Evolutionary conservation across 2,329 filamentous ascomycete genomes (phyloP), one percentile per base, ranked within the genome.

Genomic region (Akanthomyces uredinophilus): DNA sequence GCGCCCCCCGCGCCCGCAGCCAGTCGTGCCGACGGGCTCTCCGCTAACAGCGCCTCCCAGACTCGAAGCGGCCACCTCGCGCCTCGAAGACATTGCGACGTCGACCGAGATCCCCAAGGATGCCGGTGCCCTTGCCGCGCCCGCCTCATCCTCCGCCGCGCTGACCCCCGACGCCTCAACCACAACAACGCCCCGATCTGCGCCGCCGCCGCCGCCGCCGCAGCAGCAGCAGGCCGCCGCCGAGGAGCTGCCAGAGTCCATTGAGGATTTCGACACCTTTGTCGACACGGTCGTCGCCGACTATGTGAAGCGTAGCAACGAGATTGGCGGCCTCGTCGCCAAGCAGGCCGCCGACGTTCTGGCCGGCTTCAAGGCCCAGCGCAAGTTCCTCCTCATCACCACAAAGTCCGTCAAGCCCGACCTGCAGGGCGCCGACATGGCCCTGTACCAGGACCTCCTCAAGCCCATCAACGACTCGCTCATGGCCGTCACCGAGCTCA

Each of bases 21-120:
- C 18, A 14, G 18, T 5, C 16, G 27, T 22, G 16, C 13, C 32
- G 13, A 10, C 7, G 49, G 14, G 35, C 47, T 44, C 32, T n/a
- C 14, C 43, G 71, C 84, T 86, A 74, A 86, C 77, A 29, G 11
- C 63, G 6, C 11, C 10, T 29, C 66, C 68, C 74, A 99, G 95
- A 79, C 90, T 99, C 69, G 95, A 99, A 83, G 95, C 95, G 74
- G 95, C 95, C 44, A 99, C 95, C 58, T 95, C 92, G 66, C 88
- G 95, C 63, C 86, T 99, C 62, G 95, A 99, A 80, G 95, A 99
- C 75, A 96, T 99, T 71, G 94, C 95, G 51, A 87, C 90, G 67
- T 89, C 91, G 18, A 86, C 83, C 60, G 87, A 89, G 68, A 75
- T 83, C 3, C 81, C 82, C 61, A 82, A 78, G 70, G 80, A 79